Base-by-base conservation (phyloP, 2,329 filamentous ascomycete genomes). In the Decorospora gaudefroyi region DNA sequence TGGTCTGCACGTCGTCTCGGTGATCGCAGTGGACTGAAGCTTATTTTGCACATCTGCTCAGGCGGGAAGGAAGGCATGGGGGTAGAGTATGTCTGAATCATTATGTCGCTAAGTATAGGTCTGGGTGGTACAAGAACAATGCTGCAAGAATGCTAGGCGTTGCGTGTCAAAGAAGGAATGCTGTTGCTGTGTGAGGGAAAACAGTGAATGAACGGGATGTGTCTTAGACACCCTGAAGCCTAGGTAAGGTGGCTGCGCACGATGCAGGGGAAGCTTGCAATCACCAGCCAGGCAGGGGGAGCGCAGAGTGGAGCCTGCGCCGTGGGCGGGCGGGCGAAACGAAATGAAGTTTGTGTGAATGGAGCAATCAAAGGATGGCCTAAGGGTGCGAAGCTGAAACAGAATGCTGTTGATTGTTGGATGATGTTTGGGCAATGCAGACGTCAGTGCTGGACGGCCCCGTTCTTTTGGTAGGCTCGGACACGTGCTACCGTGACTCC, bases 251-350 rank as follows among this genome's bases (percentile, higher is more conserved):
- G 19, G 34, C 41, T 45, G 27, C 18, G 46, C 42, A 32, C 32
- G 15, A 39, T 53, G 46, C 57, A 61, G 57, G 57, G 55, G 53
- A 51, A 47, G 33, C 46, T 33, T 52, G 49, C 45, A 56, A 48
- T 49, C 45, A 50, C 51, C 46, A 56, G n/a, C n/a, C n/a, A n/a
- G n/a, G n/a, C n/a, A n/a, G 52, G 55, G 57, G 57, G 35, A 27
- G 37, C 22, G 28, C 32, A 33, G 30, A 40, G 46, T 50, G 39
- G 47, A 38, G 38, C 39, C 29, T 35, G 31, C 27, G 18, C 19
- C 6, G 21, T 18, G 27, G 25, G 26, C 42, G 43, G 44, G 23
- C 13, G 23, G 9, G 44, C 36, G 53, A 53, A 54, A 56, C 54
- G 50, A 50, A 54, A 56, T 56, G 50, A 50, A 40, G 10, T 44